A percentile compares a stretch with the other conserved stretches of the same genome.
Conservation (phyloP, 805 yeast species). For the Nakazawaea ambrosiae region DNA sequence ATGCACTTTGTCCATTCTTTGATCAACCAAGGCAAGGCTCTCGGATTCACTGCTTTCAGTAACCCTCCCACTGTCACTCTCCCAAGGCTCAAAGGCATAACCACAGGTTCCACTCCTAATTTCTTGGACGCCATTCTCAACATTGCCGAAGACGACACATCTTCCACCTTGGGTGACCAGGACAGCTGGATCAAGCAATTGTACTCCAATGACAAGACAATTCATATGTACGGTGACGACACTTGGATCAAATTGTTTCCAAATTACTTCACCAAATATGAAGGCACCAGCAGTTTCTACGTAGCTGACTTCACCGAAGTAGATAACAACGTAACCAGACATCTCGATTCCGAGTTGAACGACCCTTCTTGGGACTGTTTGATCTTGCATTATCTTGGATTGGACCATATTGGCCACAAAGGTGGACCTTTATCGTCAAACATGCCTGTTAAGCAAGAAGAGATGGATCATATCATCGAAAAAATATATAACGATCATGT, state of each 20-base stretch:
- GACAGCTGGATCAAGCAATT: constrained; percentile 88
- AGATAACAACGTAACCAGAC: constrained; percentile 88
- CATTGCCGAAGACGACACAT: constrained; percentile 82
- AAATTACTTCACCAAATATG: constrained; percentile 49
- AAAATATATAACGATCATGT: constrained; percentile 34
- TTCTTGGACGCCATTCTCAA: constrained; percentile 91
- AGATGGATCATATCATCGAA: constrained; percentile 71
- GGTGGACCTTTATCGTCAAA: constrained; percentile 81
- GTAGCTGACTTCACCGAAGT: constrained; percentile 95
- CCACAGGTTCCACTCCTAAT: constrained; percentile 92
- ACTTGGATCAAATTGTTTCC: constrained; percentile 96
- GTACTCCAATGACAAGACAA: constrained; percentile 27
- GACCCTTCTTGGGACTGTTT: constrained; percentile 70
- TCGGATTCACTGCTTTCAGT: constrained; percentile 87
- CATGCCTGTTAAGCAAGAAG: constrained; percentile 78
- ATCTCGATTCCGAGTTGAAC: constrained; percentile 54
- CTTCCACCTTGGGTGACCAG: constrained; percentile 58
- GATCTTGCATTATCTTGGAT: constrained; percentile 84
- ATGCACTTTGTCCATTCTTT: constrained; percentile 64
- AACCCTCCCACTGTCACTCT: constrained; percentile 96
- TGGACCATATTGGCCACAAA: constrained; percentile 97
- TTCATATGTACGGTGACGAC: constrained; percentile 94
- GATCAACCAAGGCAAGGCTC: constrained; percentile 58
- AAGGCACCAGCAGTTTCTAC: constrained; percentile 90
- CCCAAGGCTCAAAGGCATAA: constrained; percentile 87